phyloP scores from a whole-genome alignment of 164 flowering plant genomes.

The Berberis vulgaris region DNA sequence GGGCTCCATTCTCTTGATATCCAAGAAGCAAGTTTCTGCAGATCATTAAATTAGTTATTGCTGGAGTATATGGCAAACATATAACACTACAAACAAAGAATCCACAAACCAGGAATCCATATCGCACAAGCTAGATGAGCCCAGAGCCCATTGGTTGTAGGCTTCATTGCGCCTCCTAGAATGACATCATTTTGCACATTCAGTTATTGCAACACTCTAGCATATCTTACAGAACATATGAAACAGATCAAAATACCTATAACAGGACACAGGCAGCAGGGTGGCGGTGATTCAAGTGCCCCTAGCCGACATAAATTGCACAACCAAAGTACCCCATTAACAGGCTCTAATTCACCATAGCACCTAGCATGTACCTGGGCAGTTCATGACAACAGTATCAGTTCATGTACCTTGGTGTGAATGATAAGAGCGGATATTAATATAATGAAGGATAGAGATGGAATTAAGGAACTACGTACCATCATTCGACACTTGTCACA shows the following conservation, averaged over 20 bases:
- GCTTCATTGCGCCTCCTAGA: constrained; percentile 98
- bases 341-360: constrained; percentile 84
- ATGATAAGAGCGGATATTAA: neutral
- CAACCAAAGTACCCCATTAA: constrained; percentile 76
- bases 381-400: neutral
- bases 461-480: constrained; percentile 38
- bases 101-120: constrained; percentile 88
- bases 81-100: neutral
- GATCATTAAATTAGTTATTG: constrained; percentile 12
- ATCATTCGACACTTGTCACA: constrained; percentile 98
- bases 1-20: constrained; percentile 91
- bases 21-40: constrained; percentile 90
- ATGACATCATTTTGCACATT: constrained; percentile 2
- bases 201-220: constrained; percentile 5
- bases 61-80: constrained; percentile 2
- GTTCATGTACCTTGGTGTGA: too few relatives aligned
- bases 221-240: neutral
- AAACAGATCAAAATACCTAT: constrained; percentile 36
- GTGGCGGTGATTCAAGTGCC: constrained; percentile 63
- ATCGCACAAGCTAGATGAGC: constrained; percentile 99
- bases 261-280: constrained; percentile 94
- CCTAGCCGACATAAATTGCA: constrained; percentile 90
- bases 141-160: constrained; percentile 97
- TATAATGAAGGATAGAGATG: neutral
- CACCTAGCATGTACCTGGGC: constrained; percentile 95